Conservation (phyloP, 352 stramenopile genomes). For the Plasmopara muralis region DNA sequence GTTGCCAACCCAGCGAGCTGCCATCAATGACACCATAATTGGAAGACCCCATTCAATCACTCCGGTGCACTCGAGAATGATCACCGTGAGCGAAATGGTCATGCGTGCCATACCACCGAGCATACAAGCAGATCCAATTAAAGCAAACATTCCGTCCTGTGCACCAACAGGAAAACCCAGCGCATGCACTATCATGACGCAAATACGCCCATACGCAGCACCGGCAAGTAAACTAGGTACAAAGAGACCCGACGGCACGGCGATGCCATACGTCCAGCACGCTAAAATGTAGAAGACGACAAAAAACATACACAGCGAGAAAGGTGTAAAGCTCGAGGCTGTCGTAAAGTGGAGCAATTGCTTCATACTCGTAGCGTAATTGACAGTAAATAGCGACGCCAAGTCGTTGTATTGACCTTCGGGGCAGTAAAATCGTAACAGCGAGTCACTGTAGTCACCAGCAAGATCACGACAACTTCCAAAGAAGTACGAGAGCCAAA, state of each 20-base stretch:
- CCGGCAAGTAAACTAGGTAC: constrained; percentile 93
- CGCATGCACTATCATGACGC: constrained; percentile 56
- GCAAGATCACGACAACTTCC: constrained; percentile 45
- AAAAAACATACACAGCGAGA: constrained; percentile 95
- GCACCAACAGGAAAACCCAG: constrained; percentile 58
- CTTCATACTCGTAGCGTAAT: constrained; percentile 92
- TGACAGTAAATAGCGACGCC: constrained; percentile 93
- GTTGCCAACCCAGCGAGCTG: constrained; percentile 95
- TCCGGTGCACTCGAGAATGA: constrained; percentile 97
- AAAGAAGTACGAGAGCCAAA: constrained; percentile 79
- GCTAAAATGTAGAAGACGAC: constrained; percentile 90
- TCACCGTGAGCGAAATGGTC: constrained; percentile 98
- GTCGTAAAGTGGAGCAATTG: constrained; percentile 95
- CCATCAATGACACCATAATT: constrained; percentile 97
- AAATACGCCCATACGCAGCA: constrained; percentile 90
- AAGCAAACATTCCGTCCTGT: constrained; percentile 91
- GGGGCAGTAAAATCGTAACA: constrained; percentile 93
- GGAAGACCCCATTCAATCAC: constrained; percentile 98
- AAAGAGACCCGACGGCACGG: constrained; percentile 96
- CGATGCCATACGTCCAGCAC: constrained; percentile 95
- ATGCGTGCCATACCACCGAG: constrained; percentile 96
- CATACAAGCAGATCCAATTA: constrained; percentile 95
- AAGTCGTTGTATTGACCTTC: constrained; percentile 97
- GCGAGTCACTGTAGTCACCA: constrained; percentile 56
- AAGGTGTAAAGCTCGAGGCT: constrained; percentile 87